Base-by-base conservation (phyloP, 345 rosid genomes). In the Heritiera littoralis region DNA sequence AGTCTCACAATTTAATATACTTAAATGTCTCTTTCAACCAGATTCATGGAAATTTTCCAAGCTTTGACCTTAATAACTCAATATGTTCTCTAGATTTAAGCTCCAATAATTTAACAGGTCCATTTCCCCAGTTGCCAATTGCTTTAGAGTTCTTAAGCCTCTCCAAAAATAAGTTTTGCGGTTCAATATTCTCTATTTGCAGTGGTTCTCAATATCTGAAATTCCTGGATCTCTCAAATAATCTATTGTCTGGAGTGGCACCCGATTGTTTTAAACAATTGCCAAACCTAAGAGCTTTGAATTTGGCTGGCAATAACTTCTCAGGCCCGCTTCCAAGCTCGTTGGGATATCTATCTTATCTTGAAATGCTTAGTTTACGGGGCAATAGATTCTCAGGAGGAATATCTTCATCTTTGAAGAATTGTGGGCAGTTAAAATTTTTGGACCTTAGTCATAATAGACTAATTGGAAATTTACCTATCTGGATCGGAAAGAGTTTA, bases 401-500 rank as follows among this genome's bases (percentile, higher is more conserved):
- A 2, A 2, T 70, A 11, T 40, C 74, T 30, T 46, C 41, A 5
- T 70, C 74, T 46, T 23, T 70, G 2, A 3, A 9, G 46, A 70
- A 11, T 11, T 48, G 58, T 48, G 4, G 1, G 9, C 0, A 30
- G n/a, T 23, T 70, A 10, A 30, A 12, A 30, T 70, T 70, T 46
- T 5, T 48, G 58, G 74, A 70, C 58, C 7, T 70, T 9, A 70
- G 74, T 70, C 20, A 70, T 52, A 70, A 70, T 6, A 30, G 13
- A 11, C 49, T 70, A 7, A 20, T 40, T 0, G 74, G 74, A 46
- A 18, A 11, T 0, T 3, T 70, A 15, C 58, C 74, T 2, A 1
- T 0, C 23, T 48, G 74, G 74, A 11, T 48, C 10, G 41, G 41
- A 9, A 9, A 28, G 14, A 48, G 41, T 1, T 12, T 15, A 1